These are phyloP conservation scores for Centella asiatica DNA, from an alignment of 129 eudicot species.

Conservation along the genomic window DNA sequence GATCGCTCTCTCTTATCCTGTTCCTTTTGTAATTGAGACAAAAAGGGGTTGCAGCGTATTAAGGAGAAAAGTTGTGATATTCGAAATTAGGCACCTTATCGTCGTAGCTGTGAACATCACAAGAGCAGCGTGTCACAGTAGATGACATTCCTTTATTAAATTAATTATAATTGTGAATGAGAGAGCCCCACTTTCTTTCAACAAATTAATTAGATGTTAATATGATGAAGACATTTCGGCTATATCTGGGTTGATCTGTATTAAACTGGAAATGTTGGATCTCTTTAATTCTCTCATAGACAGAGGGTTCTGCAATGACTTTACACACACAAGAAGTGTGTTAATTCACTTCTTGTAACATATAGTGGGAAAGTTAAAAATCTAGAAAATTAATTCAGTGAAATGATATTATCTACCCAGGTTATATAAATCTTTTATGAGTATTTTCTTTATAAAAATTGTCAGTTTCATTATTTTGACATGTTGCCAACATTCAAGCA, in stretches of 20 bases:
- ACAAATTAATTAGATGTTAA: slow-evolving; percentile 10
- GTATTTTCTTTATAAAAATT: neutral
- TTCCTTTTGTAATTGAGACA: neutral
- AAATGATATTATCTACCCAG: neutral
- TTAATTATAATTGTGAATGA: neutral
- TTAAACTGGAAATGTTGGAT: neutral
- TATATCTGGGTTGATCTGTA: neutral
- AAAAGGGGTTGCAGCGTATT: neutral
- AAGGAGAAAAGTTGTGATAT: neutral
- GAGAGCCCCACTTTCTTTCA: neutral
- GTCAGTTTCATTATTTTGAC: too few relatives aligned
- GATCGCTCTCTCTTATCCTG: neutral
- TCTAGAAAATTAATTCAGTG: neutral
- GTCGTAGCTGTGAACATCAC: neutral
- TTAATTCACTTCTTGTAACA: too few relatives aligned
- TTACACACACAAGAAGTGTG: too few relatives aligned
- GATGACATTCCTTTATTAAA: slow-evolving; percentile 6
- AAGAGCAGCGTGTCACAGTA: slow-evolving; percentile 6
- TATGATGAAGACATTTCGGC: slow-evolving; percentile 7
- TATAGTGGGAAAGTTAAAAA: too few relatives aligned
- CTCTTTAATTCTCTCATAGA: neutral
- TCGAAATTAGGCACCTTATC: neutral
- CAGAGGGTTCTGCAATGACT: too few relatives aligned
- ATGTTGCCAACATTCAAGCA: neutral
- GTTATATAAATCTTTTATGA: neutral